Base-by-base conservation (phyloP, 2,329 filamentous ascomycete genomes). In the Scedosporium dehoogii region DNA sequence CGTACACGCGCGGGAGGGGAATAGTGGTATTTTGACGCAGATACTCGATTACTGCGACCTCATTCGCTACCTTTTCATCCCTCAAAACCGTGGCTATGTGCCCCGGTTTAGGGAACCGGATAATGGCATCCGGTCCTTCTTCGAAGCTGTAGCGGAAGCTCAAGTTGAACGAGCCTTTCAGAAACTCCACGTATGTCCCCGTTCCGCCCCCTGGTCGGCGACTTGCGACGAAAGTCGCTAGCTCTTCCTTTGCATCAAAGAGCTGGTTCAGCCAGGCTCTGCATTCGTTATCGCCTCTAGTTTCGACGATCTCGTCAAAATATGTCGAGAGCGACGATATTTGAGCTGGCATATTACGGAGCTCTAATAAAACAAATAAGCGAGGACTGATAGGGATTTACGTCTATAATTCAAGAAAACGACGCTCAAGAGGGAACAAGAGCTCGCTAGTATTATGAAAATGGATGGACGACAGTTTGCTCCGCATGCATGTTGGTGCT, bases 51-150 rank as follows among this genome's bases (percentile, higher is more conserved):
- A 66, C 61, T 23, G 62, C 59, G 53, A 69, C 70, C 51, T 73
- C 70, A 55, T 73, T 73, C 23, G 57, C 46, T 44, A 75, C 68
- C 59, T 75, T 76, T 59, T 74, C 72, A 55, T 71, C 69, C 42
- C 68, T 58, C 16, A 65, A 61, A 7, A 60, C 16, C 12, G 65
- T 63, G 46, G 64, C 60, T 23, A 64, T 70, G 42, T 67, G 65
- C 4, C 69, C 69, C 1, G 68, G 68, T 59, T 67, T 64, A 7
- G 67, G 67, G 41, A 70, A 72, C 1, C 68, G 69, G 42, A 72
- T 69, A 14, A 71, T 65, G n/a, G 62, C 67, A 38, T 66, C 65
- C 7, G 66, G 65, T 2, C 64, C 65, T 51, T 67, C 66, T 38
- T 51, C 48, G 58, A 69, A 69, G 27, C 59, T 65, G 63, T 68